phyloP scores from a whole-genome alignment of 441 rosid genomes.

The Pelargonium exstipulatum region DNA sequence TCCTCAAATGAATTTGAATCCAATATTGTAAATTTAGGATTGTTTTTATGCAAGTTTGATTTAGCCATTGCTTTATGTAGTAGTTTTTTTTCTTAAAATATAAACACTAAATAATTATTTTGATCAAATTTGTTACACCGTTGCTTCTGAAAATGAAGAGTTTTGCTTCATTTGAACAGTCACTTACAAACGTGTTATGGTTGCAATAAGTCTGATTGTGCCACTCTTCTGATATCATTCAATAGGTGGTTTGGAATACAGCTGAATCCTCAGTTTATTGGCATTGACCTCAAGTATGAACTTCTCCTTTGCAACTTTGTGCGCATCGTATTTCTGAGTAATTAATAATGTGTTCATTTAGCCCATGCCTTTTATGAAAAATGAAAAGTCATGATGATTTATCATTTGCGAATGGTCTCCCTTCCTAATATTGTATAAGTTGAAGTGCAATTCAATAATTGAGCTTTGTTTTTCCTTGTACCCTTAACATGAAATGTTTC shows the following conservation, averaged over 20 bases:
- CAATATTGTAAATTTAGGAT: too few relatives aligned
- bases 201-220: not conserved
- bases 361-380: too few relatives aligned
- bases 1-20: not conserved
- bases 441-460: too few relatives aligned
- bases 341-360: too few relatives aligned
- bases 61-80: not conserved
- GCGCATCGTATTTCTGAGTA: not conserved
- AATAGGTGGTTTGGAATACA: slow-evolving; percentile 89
- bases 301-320: not conserved
- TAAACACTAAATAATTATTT: not conserved
- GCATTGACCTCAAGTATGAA: slow-evolving; percentile 81
- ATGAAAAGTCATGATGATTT: too few relatives aligned
- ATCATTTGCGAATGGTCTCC: too few relatives aligned
- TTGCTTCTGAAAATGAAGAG: not conserved
- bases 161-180: not conserved
- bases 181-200: not conserved
- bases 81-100: not conserved
- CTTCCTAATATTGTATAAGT: too few relatives aligned
- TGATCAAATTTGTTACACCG: not conserved
- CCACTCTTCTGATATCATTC: slow-evolving; percentile 21
- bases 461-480: too few relatives aligned
- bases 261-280: slow-evolving; percentile 77
- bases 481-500: too few relatives aligned
- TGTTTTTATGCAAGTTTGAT: not conserved